Conservation (phyloP, 2,329 filamentous ascomycete genomes). For the Colletotrichum orchidophilum region DNA sequence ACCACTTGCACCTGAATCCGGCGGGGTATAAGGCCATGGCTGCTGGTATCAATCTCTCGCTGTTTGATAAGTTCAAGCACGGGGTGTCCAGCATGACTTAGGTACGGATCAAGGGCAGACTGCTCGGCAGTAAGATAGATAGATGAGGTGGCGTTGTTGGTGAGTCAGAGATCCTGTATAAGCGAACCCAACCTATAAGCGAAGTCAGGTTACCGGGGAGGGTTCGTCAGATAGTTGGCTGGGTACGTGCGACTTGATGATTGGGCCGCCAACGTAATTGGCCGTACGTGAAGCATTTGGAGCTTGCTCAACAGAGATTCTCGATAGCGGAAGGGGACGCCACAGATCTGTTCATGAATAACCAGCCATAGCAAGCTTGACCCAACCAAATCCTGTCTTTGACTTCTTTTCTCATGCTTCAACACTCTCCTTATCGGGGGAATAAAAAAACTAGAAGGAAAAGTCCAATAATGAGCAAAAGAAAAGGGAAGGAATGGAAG, state of each 20-base stretch:
- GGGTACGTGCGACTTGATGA: neutral
- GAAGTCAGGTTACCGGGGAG: neutral
- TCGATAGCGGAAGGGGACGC: too few relatives aligned
- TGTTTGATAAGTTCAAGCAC: slow-evolving; percentile 52
- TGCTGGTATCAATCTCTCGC: slow-evolving; percentile 58
- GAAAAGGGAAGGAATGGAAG: neutral
- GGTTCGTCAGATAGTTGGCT: neutral
- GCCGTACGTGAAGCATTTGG: neutral
- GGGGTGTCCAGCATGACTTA: slow-evolving; percentile 15
- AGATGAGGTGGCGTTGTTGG: neutral
- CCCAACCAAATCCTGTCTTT: too few relatives aligned
- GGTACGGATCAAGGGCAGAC: neutral
- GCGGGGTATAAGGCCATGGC: slow-evolving; percentile 66
- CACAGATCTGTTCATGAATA: neutral
- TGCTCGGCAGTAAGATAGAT: neutral
- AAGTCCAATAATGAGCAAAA: too few relatives aligned
- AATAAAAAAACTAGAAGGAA: too few relatives aligned
- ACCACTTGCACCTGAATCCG: slow-evolving; percentile 68
- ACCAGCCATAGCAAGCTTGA: neutral
- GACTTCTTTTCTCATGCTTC: neutral
- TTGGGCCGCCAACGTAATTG: neutral
- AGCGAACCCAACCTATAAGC: neutral
- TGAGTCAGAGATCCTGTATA: neutral
- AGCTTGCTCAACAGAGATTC: neutral
- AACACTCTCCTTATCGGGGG: neutral